Evolutionary conservation across 805 yeast species (phyloP).

Genomic region (Ogataea populi-albae): DNA sequence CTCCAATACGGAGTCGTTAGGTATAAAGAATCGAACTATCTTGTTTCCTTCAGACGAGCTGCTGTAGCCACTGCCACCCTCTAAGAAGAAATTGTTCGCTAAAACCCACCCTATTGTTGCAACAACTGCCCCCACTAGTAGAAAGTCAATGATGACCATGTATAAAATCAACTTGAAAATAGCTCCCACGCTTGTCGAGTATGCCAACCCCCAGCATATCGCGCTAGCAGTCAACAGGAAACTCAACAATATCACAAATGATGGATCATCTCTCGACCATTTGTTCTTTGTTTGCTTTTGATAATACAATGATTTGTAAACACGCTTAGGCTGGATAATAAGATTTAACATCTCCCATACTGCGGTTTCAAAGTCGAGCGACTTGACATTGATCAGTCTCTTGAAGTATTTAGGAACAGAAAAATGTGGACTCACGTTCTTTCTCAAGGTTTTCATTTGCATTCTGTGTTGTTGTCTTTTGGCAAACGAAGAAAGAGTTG

Average conservation of each 20-base stretch:
- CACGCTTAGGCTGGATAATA: conserved; percentile 72
- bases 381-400: conserved; percentile 65
- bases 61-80: conserved; percentile 11
- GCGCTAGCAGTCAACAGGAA: conserved; percentile 69
- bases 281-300: conserved; percentile 74
- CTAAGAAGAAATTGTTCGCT: conserved; percentile 57
- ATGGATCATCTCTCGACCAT: conserved; percentile 92
- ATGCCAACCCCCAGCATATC: conserved; percentile 86
- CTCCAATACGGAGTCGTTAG: conserved; percentile 51
- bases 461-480: conserved; percentile 24
- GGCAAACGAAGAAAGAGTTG: conserved; percentile 24
- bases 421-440: conserved; percentile 18
- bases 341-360: conserved; percentile 84
- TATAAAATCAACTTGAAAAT: conserved; percentile 66
- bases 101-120: conserved; percentile 74
- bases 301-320: conserved; percentile 76
- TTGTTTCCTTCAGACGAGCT: conserved; percentile 15
- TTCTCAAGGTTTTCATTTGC: conserved; percentile 19
- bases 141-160: conserved; percentile 84
- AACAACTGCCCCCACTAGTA: conserved; percentile 62
- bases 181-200: conserved; percentile 59
- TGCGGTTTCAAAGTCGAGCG: conserved; percentile 89
- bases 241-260: conserved; percentile 74
- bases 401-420: conserved; percentile 31
- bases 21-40: conserved; percentile 30